Conservation (phyloP, 2,329 filamentous ascomycete genomes). For the Fusarium sp. region DNA sequence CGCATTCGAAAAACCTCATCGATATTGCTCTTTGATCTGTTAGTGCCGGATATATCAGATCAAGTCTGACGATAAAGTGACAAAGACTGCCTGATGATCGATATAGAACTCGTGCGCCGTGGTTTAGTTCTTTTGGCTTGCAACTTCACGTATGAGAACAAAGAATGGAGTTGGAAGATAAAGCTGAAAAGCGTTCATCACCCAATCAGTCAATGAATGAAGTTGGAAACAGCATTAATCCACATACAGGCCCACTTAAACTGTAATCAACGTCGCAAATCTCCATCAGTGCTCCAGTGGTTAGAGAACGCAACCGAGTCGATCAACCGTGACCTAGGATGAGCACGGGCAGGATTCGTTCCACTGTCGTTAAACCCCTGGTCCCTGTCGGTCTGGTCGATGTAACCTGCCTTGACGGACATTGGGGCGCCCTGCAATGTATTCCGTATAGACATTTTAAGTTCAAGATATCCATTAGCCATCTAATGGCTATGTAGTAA, state of each 20-base stretch:
- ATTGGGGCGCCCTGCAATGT: slow-evolving; percentile 4
- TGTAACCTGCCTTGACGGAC: slow-evolving; percentile 10
- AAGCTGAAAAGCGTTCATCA: slow-evolving; percentile 1
- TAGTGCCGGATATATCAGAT: background rate
- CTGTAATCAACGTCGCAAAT: slow-evolving; percentile 9
- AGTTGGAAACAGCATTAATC: slow-evolving; percentile 12
- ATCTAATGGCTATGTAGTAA: background rate
- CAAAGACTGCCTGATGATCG: background rate
- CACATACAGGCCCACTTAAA: slow-evolving; percentile 12
- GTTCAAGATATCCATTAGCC: background rate
- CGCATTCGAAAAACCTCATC: background rate
- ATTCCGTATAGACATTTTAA: background rate
- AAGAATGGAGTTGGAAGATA: background rate
- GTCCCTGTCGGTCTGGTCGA: slow-evolving; percentile 21
- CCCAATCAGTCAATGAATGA: background rate
- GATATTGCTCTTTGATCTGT: background rate
- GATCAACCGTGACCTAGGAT: slow-evolving; percentile 21
- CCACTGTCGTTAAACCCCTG: slow-evolving; percentile 6
- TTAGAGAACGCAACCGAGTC: slow-evolving; percentile 10
- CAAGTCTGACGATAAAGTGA: background rate
- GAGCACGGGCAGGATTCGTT: slow-evolving; percentile 23
- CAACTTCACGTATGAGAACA: background rate
- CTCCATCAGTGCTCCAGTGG: background rate
- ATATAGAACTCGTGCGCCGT: background rate
- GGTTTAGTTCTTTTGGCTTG: background rate